Evolutionary conservation across 1,284 basidiomycete genomes (phyloP), one percentile per base, ranked within the genome.

Genomic region (Boletus smithii): DNA sequence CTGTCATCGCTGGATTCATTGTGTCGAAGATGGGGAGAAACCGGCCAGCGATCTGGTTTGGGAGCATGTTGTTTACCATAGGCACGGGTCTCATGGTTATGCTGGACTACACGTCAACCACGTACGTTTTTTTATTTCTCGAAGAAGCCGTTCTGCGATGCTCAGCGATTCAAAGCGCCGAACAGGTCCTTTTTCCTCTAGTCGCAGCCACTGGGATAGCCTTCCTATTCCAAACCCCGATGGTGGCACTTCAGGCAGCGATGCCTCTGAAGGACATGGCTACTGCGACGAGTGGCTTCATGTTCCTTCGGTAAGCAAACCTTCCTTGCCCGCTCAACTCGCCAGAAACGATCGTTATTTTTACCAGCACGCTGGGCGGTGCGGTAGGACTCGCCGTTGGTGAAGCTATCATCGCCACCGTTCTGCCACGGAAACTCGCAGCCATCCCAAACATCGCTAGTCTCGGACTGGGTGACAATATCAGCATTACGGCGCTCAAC

Each of bases 251-350:
- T n/a, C 86, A 90, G 68, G 84, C 85, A 4, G 81, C 85, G 1
- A 88, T 90, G 85, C 86, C 86, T 0, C 62, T 85, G 26, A 81
- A 81, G 55, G 84, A 88, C 55, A 86, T 88, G 84, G 83, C 85
- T 0, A 87, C 86, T 2, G 81, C 76, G 50, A 87, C 87, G 0
- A 69, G 75, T 2, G 79, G 84, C 0, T 85, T 83, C 58, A 78
- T 78, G 10, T 81, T 91, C 57, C 68, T 88, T 48, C 73, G 85
- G 79, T 80, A 31, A 8, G n/a, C 2, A 16, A 31, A n/a, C 30
- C 4, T 11, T 11, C 14, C 14, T 23, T 35, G 5, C 4, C 30
- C 4, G n/a, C 30, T 31, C 27, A 13, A 13, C 11, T 16, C 2
- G 2, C 30, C 6, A 6, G n/a, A 16, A 31, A 3, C 4, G n/a